Evolutionary conservation across 441 rosid species (phyloP).

Genomic region (Pelargonium australe): DNA sequence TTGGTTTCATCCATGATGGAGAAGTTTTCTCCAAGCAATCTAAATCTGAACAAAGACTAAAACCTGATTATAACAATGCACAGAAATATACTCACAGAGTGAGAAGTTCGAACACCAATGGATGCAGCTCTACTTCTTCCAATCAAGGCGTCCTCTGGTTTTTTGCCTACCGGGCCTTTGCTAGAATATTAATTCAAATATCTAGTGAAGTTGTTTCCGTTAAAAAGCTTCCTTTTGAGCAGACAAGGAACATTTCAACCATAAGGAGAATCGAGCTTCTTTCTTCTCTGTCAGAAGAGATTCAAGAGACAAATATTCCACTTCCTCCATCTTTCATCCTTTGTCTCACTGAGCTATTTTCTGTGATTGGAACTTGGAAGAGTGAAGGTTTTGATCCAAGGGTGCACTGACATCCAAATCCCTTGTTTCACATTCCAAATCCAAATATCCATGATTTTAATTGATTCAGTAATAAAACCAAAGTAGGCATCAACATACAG

Average conservation of each 20-base stretch:
- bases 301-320: slow-evolving; percentile 29
- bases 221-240: slow-evolving; percentile 44
- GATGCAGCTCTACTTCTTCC: slow-evolving; percentile 26
- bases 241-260: slow-evolving; percentile 38
- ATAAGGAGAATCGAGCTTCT: slow-evolving; percentile 51
- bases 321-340: slow-evolving; percentile 57
- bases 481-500: slow-evolving; percentile 23
- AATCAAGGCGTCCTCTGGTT: slow-evolving; percentile 34
- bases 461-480: slow-evolving; percentile 19
- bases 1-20: slow-evolving; percentile 12
- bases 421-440: slow-evolving; percentile 38
- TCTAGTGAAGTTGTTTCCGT: slow-evolving; percentile 44
- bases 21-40: slow-evolving; percentile 17
- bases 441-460: slow-evolving; percentile 28
- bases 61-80: slow-evolving; percentile 20
- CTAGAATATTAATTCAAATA: slow-evolving; percentile 43
- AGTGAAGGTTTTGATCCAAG: slow-evolving; percentile 38
- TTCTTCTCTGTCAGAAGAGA: slow-evolving; percentile 51
- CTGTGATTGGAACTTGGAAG: slow-evolving; percentile 40
- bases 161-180: slow-evolving; percentile 40
- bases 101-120: slow-evolving; percentile 15
- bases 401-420: slow-evolving; percentile 53
- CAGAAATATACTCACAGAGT: slow-evolving; percentile 14
- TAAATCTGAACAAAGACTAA: slow-evolving; percentile 11
- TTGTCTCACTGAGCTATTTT: slow-evolving; percentile 51